These are phyloP conservation scores for Pichia sp. DNA, from an alignment of 1,139 yeast species.

Conservation along the genomic window DNA sequence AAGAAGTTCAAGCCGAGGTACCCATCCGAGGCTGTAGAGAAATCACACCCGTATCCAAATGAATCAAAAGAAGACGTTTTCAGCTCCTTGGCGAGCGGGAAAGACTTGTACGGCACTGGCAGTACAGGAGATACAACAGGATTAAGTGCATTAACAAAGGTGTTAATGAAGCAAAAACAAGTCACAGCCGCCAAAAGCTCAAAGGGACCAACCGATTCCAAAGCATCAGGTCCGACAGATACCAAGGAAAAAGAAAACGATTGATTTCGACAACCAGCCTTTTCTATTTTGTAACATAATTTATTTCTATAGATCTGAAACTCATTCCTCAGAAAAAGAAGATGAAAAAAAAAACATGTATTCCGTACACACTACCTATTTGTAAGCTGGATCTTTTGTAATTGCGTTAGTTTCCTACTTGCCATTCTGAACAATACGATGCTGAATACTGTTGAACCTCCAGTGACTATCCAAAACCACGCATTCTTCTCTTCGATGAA, in stretches of 20 bases:
- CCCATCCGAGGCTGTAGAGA: background rate
- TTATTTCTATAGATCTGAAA: background rate
- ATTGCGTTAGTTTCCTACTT: slow-evolving; percentile 47
- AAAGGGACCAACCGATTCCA: background rate
- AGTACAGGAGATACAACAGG: slow-evolving; percentile 13
- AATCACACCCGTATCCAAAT: background rate
- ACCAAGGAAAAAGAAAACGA: slow-evolving; percentile 1
- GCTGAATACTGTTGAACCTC: slow-evolving; percentile 42
- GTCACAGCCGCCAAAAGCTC: background rate
- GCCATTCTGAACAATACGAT: slow-evolving; percentile 40
- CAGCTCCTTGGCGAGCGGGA: slow-evolving; percentile 15
- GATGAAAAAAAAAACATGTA: too few species aligned
- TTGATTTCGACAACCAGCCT: background rate
- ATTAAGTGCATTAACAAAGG: slow-evolving; percentile 24
- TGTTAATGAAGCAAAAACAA: slow-evolving; percentile 16
- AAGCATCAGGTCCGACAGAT: background rate
- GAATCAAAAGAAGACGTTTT: slow-evolving; percentile 5
- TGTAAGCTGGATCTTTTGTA: slow-evolving; percentile 61
- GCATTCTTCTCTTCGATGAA: slow-evolving; percentile 62
- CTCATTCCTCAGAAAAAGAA: background rate
- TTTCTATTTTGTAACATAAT: background rate
- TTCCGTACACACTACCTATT: slow-evolving; percentile 6
- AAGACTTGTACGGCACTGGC: slow-evolving; percentile 19
- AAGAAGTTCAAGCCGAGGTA: slow-evolving; percentile 1
- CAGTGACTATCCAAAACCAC: slow-evolving; percentile 49